Evolutionary conservation across 2,329 filamentous ascomycete genomes (phyloP).

Genomic region (Colletotrichum lupini): DNA sequence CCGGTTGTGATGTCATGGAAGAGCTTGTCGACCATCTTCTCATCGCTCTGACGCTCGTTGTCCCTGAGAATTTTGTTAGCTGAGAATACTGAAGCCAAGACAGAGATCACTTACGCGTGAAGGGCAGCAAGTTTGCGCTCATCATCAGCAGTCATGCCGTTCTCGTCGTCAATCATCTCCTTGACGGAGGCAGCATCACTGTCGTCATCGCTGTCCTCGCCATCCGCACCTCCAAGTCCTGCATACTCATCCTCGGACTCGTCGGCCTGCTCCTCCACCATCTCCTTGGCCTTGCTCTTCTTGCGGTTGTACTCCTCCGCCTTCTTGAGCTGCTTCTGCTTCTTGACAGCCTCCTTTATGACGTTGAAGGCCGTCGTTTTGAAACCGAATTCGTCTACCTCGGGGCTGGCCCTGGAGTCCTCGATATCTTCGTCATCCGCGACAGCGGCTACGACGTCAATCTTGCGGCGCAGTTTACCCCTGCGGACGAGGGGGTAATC

Average conservation of each 20-base stretch:
- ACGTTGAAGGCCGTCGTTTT: conserved; percentile 70
- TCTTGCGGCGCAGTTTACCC: conserved; percentile 62
- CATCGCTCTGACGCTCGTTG: conserved; percentile 81
- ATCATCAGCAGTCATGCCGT: conserved; percentile 76
- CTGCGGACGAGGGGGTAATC: conserved; percentile 75
- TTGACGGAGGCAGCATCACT: conserved; percentile 77
- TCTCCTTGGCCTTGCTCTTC: conserved; percentile 85
- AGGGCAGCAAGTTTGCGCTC: conserved; percentile 86
- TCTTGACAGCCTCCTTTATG: conserved; percentile 74
- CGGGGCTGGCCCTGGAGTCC: conserved; percentile 35
- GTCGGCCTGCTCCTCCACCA: conserved; percentile 93
- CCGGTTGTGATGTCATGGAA: conserved; percentile 94
- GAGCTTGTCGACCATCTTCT: conserved; percentile 89
- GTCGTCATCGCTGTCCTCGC: conserved; percentile 84
- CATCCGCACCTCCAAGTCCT: conserved; percentile 88
- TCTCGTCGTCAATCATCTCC: conserved; percentile 91
- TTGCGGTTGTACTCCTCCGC: conserved; percentile 80
- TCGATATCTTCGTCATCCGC: conserved; percentile 56
- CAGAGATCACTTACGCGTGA: conserved; percentile 77
- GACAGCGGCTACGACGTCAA: conserved; percentile 48
- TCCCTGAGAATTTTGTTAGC: conserved; percentile 63
- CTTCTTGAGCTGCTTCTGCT: conserved; percentile 62
- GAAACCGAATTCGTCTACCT: conserved; percentile 50
- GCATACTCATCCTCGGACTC: conserved; percentile 99
- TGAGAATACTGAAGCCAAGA: background rate